Evolutionary conservation across 2,329 filamentous ascomycete species (phyloP), one percentile per base, ranked within the genome.

Genomic region (Macroventuria anomochaeta): DNA sequence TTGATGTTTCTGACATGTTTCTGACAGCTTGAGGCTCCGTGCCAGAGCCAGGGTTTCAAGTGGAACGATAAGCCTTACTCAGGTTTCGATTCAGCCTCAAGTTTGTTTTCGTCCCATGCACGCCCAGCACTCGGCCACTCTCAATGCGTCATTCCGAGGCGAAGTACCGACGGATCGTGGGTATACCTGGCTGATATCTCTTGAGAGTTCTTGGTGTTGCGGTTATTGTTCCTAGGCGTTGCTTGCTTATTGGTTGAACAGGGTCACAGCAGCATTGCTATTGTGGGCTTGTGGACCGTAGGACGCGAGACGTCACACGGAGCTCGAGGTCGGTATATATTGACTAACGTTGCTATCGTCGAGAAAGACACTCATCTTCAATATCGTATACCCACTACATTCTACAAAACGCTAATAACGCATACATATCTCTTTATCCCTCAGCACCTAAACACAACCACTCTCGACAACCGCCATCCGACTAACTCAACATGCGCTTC

Each of bases 61-160:
- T 48, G 44, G 21, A 47, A 54, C 39, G 12, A 28, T 40, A 43
- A 54, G 39, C 43, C 39, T 48, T 32, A 48, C 33, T 31, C 20
- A 33, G 32, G 40, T 51, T 51, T 42, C 39, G 17, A 38, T 42
- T 51, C 39, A 44, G 51, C 51, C 51, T 54, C 51, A 54, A 28
- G 28, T 54, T 44, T 44, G 51, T 51, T 38, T 51, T 44, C 39
- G 39, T 51, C 47, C 47, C 33, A 54, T 54, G 44, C 44, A 17
- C 28, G 51, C 44, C 51, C 33, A 48, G 51, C 38, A n/a, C 51
- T 54, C 44, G 44, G 51, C 43, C 39, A 39, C 21, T 38, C 38
- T 40, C 17, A 28, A 32, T 34, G 44, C 44, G 51, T 48, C 44
- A 54, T 33, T 18, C 44, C 33, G 51, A 39, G 44, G 44, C 51